Conservation (phyloP, 768 basidiomycete genomes). For the Collybia sp. region DNA sequence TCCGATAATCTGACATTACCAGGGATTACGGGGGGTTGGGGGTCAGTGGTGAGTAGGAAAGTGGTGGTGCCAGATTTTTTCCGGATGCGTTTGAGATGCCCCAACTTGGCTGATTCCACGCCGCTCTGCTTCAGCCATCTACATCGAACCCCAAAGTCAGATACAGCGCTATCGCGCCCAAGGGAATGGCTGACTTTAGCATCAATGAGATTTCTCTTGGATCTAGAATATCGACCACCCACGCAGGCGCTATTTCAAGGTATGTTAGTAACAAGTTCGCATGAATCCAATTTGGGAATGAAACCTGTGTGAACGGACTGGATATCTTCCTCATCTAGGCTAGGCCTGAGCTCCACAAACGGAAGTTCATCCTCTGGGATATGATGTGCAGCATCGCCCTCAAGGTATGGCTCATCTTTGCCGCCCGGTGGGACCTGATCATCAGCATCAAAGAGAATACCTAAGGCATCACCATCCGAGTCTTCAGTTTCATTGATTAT, state of each 20-base stretch:
- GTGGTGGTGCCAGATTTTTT: constrained; percentile 43
- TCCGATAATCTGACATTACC: constrained; percentile 34
- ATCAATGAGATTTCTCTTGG: constrained; percentile 51
- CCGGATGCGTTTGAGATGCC: constrained; percentile 76
- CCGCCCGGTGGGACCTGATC: background rate
- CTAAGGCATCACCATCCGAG: constrained; percentile 40
- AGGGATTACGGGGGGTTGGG: constrained; percentile 45
- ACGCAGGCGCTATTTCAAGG: constrained; percentile 51
- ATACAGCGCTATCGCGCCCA: background rate
- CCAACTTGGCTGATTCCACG: constrained; percentile 56
- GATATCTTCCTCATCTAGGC: constrained; percentile 59
- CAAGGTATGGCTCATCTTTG: constrained; percentile 20
- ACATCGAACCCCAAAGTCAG: background rate
- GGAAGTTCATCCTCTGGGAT: constrained; percentile 60
- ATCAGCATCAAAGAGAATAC: constrained; percentile 29
- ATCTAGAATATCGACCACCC: constrained; percentile 74
- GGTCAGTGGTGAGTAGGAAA: constrained; percentile 47
- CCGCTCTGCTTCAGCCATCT: constrained; percentile 70
- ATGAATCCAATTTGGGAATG: constrained; percentile 8
- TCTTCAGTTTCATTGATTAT: background rate
- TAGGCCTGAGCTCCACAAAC: constrained; percentile 55
- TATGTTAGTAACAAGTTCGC: background rate
- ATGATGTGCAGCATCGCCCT: constrained; percentile 39
- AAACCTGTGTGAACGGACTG: constrained; percentile 53
- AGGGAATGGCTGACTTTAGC: constrained; percentile 45